phyloP scores from a whole-genome alignment of 2,329 filamentous ascomycete species.

The Penicillium sp. region DNA sequence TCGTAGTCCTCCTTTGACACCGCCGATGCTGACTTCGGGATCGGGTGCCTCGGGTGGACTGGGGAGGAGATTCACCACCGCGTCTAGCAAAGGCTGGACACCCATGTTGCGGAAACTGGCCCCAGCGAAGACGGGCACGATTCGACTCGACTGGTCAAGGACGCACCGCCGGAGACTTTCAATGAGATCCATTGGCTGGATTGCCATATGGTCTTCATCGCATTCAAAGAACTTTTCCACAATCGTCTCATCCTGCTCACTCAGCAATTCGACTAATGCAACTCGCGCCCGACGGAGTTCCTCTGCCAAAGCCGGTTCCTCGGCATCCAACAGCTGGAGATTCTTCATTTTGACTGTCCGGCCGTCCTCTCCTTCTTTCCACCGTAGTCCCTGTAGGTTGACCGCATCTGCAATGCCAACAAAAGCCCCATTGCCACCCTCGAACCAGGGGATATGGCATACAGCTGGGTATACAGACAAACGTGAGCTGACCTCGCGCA shows the following conservation, averaged over 20 bases:
- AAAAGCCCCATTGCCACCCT: constrained; percentile 68
- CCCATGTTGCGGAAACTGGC: constrained; percentile 93
- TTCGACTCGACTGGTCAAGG: constrained; percentile 61
- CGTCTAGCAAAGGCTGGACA: constrained; percentile 86
- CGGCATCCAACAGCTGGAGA: constrained; percentile 52
- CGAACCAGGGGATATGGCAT: constrained; percentile 95
- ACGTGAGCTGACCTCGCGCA: constrained; percentile 78
- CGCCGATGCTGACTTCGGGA: constrained; percentile 69
- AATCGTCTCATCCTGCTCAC: constrained; percentile 82
- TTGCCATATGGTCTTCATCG: constrained; percentile 67
- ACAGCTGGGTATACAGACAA: constrained; percentile 83
- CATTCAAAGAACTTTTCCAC: constrained; percentile 80
- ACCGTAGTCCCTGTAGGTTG: constrained; percentile 70
- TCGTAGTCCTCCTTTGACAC: constrained; percentile 54
- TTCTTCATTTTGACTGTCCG: constrained; percentile 58
- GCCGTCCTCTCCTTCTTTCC: constrained; percentile 66
- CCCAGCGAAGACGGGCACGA: constrained; percentile 85
- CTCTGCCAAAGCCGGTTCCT: constrained; percentile 52
- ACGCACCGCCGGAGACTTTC: constrained; percentile 72
- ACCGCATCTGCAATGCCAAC: constrained; percentile 83
- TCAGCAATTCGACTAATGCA: constrained; percentile 77
- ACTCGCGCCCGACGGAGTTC: constrained; percentile 75
- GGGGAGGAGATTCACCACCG: constrained; percentile 82
- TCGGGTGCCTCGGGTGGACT: constrained; percentile 77
- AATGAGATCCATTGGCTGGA: constrained; percentile 66